Percentiles rank a stretch among this genome's conserved stretches.
Evolutionary conservation across 139 green algal species (phyloP).

Genomic region (Yamagishiella unicocca): DNA sequence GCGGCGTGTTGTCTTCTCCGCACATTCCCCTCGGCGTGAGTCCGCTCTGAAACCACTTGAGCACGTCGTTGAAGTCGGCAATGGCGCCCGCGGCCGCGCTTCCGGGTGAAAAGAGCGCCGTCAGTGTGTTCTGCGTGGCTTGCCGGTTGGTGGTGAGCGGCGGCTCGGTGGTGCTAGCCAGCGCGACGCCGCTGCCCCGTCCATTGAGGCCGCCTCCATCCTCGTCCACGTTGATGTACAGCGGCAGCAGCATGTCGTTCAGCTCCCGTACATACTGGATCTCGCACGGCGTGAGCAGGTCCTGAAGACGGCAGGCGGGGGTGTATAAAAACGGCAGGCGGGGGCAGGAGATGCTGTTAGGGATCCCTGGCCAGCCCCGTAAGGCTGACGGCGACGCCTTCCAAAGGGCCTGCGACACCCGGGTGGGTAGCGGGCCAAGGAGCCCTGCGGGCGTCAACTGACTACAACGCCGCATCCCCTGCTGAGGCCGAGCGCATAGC

Average conservation of each 20-base stretch:
- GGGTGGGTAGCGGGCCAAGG: too few species aligned
- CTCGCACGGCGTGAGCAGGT: constrained; percentile 51
- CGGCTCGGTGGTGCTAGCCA: constrained; percentile 7
- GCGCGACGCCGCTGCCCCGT: background rate
- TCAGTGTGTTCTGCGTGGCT: constrained; percentile 30
- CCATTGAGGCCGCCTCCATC: background rate
- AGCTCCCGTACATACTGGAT: constrained; percentile 52
- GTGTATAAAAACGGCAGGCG: too few species aligned
- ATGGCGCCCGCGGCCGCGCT: background rate
- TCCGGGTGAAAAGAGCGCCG: constrained; percentile 11
- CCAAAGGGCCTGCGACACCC: too few species aligned
- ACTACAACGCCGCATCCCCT: too few species aligned
- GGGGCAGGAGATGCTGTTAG: too few species aligned
- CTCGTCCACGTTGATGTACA: constrained; percentile 42
- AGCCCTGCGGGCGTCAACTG: too few species aligned
- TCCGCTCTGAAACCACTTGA: constrained; percentile 40
- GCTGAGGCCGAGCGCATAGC: too few species aligned
- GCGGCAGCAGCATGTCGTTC: constrained; percentile 53
- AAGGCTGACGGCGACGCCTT: too few species aligned
- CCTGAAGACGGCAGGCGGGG: too few species aligned
- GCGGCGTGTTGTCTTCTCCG: background rate
- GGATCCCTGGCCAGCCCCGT: too few species aligned
- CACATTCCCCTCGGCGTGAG: constrained; percentile 22
- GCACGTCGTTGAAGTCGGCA: constrained; percentile 42
- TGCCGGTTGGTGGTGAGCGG: constrained; percentile 46